Evolutionary conservation across 371 early-diverging fungal species (phyloP), one percentile per base, ranked within the genome.

Genomic region (Syncephalastrum racemosum): DNA sequence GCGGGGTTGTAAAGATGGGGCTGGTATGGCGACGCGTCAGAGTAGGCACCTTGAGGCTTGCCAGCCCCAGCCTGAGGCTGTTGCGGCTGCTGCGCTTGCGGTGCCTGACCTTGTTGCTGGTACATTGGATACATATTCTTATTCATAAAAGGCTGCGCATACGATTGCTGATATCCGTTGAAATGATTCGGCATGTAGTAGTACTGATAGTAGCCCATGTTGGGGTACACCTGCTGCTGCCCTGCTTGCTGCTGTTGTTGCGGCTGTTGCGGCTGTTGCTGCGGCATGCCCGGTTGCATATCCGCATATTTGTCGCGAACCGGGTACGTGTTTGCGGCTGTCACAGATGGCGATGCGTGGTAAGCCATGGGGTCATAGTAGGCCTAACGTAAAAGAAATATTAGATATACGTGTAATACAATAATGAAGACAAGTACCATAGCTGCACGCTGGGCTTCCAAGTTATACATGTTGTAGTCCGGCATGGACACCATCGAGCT

Each of bases 121-220:
- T 89, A 88, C 87, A 88, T 84, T 24, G 89, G 89, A 60, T 92
- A 93, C 82, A 90, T 85, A 56, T 77, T 82, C 82, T 92, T 92
- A 80, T 89, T 90, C 75, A 88, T 80, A 61, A 88, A 92, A 15
- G 90, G 94, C 62, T 92, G 92, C 24, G 83, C 89, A 67, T 87
- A 89, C 6, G 86, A 79, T 61, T 82, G 82, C 62, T 86, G 85
- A 68, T 87, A 86, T 15, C 46, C 47, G 20, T 77, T 72, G 74
- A 80, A 92, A 69, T 90, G 90, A 68, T 80, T 83, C 19, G 82
- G 82, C 72, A 77, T 77, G 66, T 87, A 86, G 66, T 89, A 90
- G 69, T 89, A 88, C 18, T 88, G 84, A 66, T 86, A 84, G 79
- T 84, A 88, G 1, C 80, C 74, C 59, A 79, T 74, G 10, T 47